Base-by-base conservation (phyloP, 169 alveolate species). In the Cyclospora cayetanensis region DNA sequence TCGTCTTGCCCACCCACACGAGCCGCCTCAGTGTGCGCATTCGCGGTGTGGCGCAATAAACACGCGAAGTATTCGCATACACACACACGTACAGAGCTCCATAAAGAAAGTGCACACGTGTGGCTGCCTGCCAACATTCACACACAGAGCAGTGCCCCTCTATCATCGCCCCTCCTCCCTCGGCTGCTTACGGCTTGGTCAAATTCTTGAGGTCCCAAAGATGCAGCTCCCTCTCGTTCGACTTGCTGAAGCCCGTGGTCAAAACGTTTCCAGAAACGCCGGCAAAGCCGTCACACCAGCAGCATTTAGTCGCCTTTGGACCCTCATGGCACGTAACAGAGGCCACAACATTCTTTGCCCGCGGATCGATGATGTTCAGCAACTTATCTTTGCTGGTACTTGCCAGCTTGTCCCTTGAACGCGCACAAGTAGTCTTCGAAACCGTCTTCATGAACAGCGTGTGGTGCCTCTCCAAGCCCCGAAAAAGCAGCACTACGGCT, bases 271-370 rank as follows among this genome's bases (percentile, higher is more conserved):
- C 94, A 9, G 85, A 80, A 12, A 65, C 22, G n/a, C 94, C 94
- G 12, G 94, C 91, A 20, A 83, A 60, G 22, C 94, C 94, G 37
- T 91, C 94, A 5, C 80, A 18, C 91, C 92, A 91, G n/a, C 89
- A 46, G 79, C 90, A 83, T 27, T 91, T 91, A 35, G 74, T 46
- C 20, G 94, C 94, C 46, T 91, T 91, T 2, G 92, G 83, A 31
- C 94, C 94, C 25, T 91, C 94, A 63, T 91, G 94, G 65, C 90
- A 68, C 12, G 65, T 31, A 43, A 55, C 92, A 11, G 91, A 80
- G 37, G 77, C 76, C 46, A 65, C 90, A 55, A 68, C 27, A 42
- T 65, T 76, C 63, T 52, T 55, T 27, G 90, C 43, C 27, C 93
- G 83, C 41, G 84, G 93, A 72, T 90, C 93, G 15, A 52, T 52